Evolutionary conservation across 495 filamentous ascomycete genomes (phyloP).

Genomic region (Cryomyces minteri): DNA sequence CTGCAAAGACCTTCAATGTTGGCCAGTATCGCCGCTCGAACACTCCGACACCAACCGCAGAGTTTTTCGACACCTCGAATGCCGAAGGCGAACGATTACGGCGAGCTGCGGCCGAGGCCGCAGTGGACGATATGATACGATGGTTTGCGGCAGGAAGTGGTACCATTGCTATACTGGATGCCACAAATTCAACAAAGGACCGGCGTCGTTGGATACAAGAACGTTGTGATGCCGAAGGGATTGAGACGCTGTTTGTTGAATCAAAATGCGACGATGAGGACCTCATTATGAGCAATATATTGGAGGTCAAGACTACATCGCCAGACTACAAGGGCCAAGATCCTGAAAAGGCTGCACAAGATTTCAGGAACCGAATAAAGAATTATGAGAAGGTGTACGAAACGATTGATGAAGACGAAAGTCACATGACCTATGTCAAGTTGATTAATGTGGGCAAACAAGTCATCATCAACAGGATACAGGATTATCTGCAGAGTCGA

Average conservation of each 20-base stretch:
- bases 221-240: slow-evolving; percentile 44
- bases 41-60: slow-evolving; percentile 69
- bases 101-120: slow-evolving; percentile 71
- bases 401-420: slow-evolving; percentile 75
- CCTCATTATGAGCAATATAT: slow-evolving; percentile 90
- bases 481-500: slow-evolving; percentile 88
- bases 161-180: slow-evolving; percentile 80
- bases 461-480: slow-evolving; percentile 92
- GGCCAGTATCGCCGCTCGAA: slow-evolving; percentile 78
- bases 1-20: slow-evolving; percentile 88
- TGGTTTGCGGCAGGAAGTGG: slow-evolving; percentile 66
- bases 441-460: slow-evolving; percentile 90
- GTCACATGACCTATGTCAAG: slow-evolving; percentile 78
- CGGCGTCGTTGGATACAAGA: slow-evolving; percentile 87
- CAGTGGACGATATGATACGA: slow-evolving; percentile 73
- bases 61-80: slow-evolving; percentile 86
- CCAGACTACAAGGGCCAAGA: slow-evolving; percentile 92
- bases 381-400: slow-evolving; percentile 96
- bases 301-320: slow-evolving; percentile 91
- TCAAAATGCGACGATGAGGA: slow-evolving; percentile 90
- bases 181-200: slow-evolving; percentile 80
- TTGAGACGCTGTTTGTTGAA: slow-evolving; percentile 90
- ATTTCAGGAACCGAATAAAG: slow-evolving; percentile 85
- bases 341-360: slow-evolving; percentile 69
- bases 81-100: slow-evolving; percentile 77